Conservation (phyloP, 2,329 filamentous ascomycete species). For the Cladophialophora psammophila region DNA sequence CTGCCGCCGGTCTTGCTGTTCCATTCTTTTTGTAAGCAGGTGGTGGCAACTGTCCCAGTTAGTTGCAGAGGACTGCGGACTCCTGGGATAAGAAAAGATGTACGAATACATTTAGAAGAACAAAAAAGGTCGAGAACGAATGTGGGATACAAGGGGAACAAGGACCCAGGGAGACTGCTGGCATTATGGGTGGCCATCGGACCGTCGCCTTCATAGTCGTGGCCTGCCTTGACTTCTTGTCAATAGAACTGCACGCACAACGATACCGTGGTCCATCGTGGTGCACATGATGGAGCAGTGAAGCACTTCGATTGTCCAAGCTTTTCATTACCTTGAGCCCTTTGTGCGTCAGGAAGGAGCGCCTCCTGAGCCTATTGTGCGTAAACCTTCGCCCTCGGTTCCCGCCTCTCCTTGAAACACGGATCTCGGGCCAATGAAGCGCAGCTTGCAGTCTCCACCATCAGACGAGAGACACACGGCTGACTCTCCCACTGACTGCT, state of each 20-base stretch:
- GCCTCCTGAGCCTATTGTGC: not conserved
- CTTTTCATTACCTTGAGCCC: not conserved
- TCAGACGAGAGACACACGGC: not conserved
- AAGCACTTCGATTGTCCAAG: not conserved
- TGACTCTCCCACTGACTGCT: not conserved
- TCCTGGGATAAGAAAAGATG: not conserved
- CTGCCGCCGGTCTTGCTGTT: conserved; percentile 22
- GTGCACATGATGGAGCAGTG: not conserved
- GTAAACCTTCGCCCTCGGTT: not conserved
- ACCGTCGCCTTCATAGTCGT: not conserved
- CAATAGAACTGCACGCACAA: not conserved
- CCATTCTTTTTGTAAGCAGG: conserved; percentile 22
- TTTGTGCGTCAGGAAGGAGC: not conserved
- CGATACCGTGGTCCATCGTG: not conserved
- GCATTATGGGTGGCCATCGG: not conserved
- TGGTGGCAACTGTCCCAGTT: not conserved
- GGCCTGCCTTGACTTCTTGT: not conserved
- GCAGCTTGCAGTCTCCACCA: not conserved
- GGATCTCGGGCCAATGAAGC: not conserved
- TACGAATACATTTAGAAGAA: conserved; percentile 3
- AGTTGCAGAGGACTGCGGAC: not conserved
- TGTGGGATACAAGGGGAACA: not conserved
- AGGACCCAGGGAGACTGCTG: too few relatives aligned
- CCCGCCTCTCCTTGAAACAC: not conserved
- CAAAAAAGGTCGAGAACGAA: not conserved